Base-by-base conservation (phyloP, 1,139 yeast species). In the Candida buenavistaensis region DNA sequence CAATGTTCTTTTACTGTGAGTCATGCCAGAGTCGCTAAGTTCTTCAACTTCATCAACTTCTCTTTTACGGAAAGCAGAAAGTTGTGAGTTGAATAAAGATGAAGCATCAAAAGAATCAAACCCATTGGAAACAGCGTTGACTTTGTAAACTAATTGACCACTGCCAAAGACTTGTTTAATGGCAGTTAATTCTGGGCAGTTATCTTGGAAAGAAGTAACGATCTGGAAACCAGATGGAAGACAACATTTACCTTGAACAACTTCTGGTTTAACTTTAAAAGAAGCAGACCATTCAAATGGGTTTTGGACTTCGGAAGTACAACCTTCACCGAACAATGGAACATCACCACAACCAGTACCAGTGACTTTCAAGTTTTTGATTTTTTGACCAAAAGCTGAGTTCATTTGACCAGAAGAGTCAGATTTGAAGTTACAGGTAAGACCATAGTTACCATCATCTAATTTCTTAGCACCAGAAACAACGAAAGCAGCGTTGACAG, bases 191-290 rank as follows among this genome's bases (percentile, higher is more conserved):
- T 86, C 79, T 1, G 79, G 78, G 8, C 89, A 88, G 48, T 82
- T 89, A 9, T 86, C 87, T 38, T 89, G 64, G 17, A 67, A 71
- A 46, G 82, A 88, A 38, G 81, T 73, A 1, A 88, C 89, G 6
- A 40, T 36, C 30, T 30, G 21, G 24, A 40, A 38, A 14, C 30
- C 35, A 10, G 32, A 25, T 27, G 44, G 44, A 30, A 40, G 32
- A 38, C 44, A 40, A 38, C 36, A 33, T 32, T 40, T 40, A 15
- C 44, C 44, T 13, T 32, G 30, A 11, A 27, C 22, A 15, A 23
- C 17, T 30, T 38, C 37, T 33, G 44, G 40, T 25, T 40, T 25
- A 19, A 36, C 31, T 30, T 35, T 30, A 26, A 40, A 38, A n/a
- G 33, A 35, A 23, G 44, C 34, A 10, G 44, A 32, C 44, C 44